phyloP scores from a whole-genome alignment of 495 filamentous ascomycete genomes.

The Talaromyces wortmannii region DNA sequence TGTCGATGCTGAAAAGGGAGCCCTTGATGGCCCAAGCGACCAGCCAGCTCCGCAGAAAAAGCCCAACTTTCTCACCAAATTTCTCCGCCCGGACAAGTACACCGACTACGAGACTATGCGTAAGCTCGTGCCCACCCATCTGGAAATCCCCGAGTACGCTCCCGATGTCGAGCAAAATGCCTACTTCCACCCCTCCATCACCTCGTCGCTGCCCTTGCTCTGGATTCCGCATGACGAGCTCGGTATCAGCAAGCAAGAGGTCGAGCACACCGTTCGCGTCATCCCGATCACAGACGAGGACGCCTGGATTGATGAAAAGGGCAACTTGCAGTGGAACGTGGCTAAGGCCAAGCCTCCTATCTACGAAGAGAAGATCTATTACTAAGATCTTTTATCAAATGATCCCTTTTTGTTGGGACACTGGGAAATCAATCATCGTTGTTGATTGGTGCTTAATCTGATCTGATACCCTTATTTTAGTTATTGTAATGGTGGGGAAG shows the following conservation, averaged over 20 bases:
- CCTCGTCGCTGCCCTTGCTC: slow-evolving; percentile 56
- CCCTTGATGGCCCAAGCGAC: slow-evolving; percentile 6
- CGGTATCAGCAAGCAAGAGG: slow-evolving; percentile 73
- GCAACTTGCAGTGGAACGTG: slow-evolving; percentile 68
- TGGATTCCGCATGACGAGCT: slow-evolving; percentile 78
- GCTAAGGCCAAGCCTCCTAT: slow-evolving; percentile 70
- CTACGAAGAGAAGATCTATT: slow-evolving; percentile 62
- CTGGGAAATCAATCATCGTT: too few species aligned
- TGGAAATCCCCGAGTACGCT: slow-evolving; percentile 44
- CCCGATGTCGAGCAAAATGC: slow-evolving; percentile 58
- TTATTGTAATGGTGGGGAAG: neutral
- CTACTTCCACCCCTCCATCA: slow-evolving; percentile 72
- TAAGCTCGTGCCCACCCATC: slow-evolving; percentile 56
- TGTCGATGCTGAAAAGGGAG: slow-evolving; percentile 30
- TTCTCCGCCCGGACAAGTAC: slow-evolving; percentile 73
- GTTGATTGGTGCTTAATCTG: too few species aligned
- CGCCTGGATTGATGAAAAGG: slow-evolving; percentile 73
- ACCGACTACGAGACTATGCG: slow-evolving; percentile 66
- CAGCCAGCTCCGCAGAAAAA: slow-evolving; percentile 31
- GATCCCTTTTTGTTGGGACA: too few species aligned
- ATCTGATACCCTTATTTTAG: neutral
- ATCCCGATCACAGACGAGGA: slow-evolving; percentile 82
- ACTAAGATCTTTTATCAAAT: slow-evolving; percentile 21
- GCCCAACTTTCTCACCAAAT: slow-evolving; percentile 57
- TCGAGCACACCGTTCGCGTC: slow-evolving; percentile 60